Percentiles rank a stretch among this genome's conserved stretches.
Conservation (phyloP, 2,329 filamentous ascomycete genomes). For the Intubia oerlemansii region DNA sequence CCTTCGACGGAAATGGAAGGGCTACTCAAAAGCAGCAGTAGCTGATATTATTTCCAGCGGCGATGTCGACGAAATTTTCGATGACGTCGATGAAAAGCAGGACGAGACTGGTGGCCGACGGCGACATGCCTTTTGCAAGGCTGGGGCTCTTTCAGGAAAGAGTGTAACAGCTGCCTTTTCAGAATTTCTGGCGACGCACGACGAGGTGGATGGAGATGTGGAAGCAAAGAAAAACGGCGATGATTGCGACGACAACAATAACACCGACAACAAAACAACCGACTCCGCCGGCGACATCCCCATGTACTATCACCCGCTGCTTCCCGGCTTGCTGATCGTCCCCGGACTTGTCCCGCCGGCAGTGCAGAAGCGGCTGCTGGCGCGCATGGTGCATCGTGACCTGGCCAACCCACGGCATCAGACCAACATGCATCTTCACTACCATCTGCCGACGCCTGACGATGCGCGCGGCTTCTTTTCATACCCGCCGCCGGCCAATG, state of each 20-base stretch:
- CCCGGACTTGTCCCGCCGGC: slow-evolving; percentile 50
- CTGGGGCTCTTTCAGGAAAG: slow-evolving; percentile 20
- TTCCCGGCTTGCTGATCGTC: slow-evolving; percentile 61
- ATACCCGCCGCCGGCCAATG: slow-evolving; percentile 17
- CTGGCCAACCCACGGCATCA: slow-evolving; percentile 50
- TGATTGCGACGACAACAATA: not conserved
- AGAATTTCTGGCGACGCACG: slow-evolving; percentile 14
- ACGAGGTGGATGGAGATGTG: slow-evolving; percentile 3
- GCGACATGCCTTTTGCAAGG: slow-evolving; percentile 18
- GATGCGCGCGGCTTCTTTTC: slow-evolving; percentile 29
- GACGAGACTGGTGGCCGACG: not conserved
- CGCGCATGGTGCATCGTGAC: slow-evolving; percentile 44
- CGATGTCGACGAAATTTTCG: slow-evolving; percentile 37
- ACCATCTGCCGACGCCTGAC: slow-evolving; percentile 13
- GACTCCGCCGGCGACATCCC: no score
- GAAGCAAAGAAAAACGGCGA: not conserved
- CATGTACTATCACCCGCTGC: slow-evolving; percentile 40
- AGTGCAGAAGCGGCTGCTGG: slow-evolving; percentile 49
- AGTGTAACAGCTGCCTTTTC: slow-evolving; percentile 22
- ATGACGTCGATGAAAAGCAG: slow-evolving; percentile 9
- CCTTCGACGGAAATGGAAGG: slow-evolving; percentile 55
- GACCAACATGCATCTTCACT: slow-evolving; percentile 47
- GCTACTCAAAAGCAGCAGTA: slow-evolving; percentile 39
- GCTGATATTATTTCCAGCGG: slow-evolving; percentile 27
- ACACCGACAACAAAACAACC: not conserved